Base-by-base conservation (phyloP, 163 green algal species). In the Scenedesmus sp. region DNA sequence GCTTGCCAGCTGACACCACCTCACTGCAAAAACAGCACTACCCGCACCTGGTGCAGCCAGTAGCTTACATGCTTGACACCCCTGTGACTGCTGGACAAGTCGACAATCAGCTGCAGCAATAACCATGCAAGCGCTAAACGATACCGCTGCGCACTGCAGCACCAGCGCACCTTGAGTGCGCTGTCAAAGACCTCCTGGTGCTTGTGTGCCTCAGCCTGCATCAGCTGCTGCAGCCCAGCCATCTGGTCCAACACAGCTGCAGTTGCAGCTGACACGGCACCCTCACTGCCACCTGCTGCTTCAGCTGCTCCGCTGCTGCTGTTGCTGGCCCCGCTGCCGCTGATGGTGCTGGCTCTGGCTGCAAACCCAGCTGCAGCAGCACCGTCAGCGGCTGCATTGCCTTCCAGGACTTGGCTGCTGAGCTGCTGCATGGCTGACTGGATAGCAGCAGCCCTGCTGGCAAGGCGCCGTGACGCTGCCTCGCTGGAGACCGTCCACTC, bases 141-240 rank as follows among this genome's bases (percentile, higher is more conserved):
- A 46, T 46, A 46, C 34, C 34, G 34, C 34, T 46, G 34, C 74
- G 13, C 26, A 60, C 4, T 52, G 26, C 20, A 56, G 2, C 77
- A 13, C 66, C 46, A 18, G 4, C 81, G 34, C 55, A 93, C 90
- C 90, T 90, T 60, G 10, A 93, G 84, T 55, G 90, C 64, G 13
- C 70, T 60, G 60, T 59, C 84, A 87, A 87, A 92, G 66, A 59
- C 56, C 23, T 74, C 66, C 66, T 84, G 64, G 60, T 92, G 90
- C 83, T 90, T 92, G 55, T 46, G n/a, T 2, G 84, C 90, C 76
- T 93, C 84, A 10, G 73, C 84, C 34, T 62, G n/a, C 90, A 93
- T 87, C 67, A 93, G 66, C 70, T 93, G 84, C 90, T 93, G 90
- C 90, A 93, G 90, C 18, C 70, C 84, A 70, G 83, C 73, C 64